Evolutionary conservation across 371 early-diverging fungal genomes (phyloP).

Genomic region (Mortierella sp.): DNA sequence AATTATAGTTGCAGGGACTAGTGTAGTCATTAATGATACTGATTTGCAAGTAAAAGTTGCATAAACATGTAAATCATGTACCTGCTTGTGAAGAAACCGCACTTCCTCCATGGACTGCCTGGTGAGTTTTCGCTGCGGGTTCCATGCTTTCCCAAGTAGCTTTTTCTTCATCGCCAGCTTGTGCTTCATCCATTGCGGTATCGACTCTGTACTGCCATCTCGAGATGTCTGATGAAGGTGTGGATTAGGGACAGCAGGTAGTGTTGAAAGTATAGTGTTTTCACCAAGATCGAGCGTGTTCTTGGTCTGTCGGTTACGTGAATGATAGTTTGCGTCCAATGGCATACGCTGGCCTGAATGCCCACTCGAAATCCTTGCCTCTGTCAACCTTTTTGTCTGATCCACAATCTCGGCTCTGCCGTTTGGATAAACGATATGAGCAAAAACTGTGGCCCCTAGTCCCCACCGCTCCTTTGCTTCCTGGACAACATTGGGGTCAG

Average conservation of each 20-base stretch:
- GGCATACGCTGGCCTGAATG: conserved; percentile 2
- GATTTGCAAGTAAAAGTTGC: no score
- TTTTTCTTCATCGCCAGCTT: conserved; percentile 39
- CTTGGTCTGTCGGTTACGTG: background rate
- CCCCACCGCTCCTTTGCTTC: conserved; percentile 39
- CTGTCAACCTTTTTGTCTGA: background rate
- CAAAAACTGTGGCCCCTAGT: background rate
- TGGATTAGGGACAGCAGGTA: conserved; percentile 16
- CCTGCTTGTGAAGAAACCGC: conserved; percentile 51
- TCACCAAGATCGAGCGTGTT: background rate
- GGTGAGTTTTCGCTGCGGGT: conserved; percentile 33
- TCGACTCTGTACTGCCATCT: background rate
- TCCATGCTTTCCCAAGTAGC: conserved; percentile 32
- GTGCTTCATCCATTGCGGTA: conserved; percentile 42
- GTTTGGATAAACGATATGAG: conserved; percentile 24
- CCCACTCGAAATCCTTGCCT: conserved; percentile 19
- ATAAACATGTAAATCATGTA: background rate
- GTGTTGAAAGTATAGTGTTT: background rate
- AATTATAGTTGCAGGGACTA: background rate
- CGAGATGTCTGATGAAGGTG: conserved; percentile 19
- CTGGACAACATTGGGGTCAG: background rate
- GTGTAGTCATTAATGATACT: no score
- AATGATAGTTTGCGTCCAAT: no score
- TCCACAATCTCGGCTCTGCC: conserved; percentile 32
- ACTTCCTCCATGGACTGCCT: conserved; percentile 49